Evolutionary conservation across 768 basidiomycete genomes (phyloP), one percentile per base, ranked within the genome.

Genomic region (Xerocomus potaroensis): DNA sequence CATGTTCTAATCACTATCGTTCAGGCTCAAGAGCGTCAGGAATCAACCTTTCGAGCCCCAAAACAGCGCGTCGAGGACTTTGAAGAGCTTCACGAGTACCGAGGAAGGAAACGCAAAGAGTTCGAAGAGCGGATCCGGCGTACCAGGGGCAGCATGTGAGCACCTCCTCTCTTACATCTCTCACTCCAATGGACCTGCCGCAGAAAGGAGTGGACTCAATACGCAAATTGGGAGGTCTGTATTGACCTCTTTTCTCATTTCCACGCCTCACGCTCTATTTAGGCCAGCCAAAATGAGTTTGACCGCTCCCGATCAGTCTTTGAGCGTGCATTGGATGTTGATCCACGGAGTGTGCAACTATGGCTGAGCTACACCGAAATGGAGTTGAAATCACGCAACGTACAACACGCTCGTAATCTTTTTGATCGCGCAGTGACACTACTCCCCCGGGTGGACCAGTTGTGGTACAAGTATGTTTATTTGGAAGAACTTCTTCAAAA

Each of bases 401-500:
- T 99, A 43, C 89, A 95, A 60, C 96, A 98, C 57, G 85, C 96
- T 0, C 85, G 96, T 41, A 99, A 99, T 69, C 77, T 98, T 19
- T 98, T 91, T 65, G 96, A 99, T 72, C 83, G 96, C 54, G 92
- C 93, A 2, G 93, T 99, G 51, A 99, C 95, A 5, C 77, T 98
- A 1, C 83, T 99, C 21, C 96, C 96, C 9, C 85, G 96, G 36
- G 84, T 99, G 40, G 94, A 99, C 65, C 88, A 95, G 62, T 77
- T 99, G 7, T 98, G 96, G 96, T 98, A 98, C 79, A 97, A 97
- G 67, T 99, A 97, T 47, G 95, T 99, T 49, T 97, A 96, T 68
- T 81, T 99, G 45, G 96, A 99, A 63, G 96, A 99, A 64, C 79
- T 99, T 3, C 78, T 99, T 11, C 87, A 94, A 59, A 98, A 99